phyloP scores from a whole-genome alignment of 176 grass and related monocot genomes.

The Lolium perenne region DNA sequence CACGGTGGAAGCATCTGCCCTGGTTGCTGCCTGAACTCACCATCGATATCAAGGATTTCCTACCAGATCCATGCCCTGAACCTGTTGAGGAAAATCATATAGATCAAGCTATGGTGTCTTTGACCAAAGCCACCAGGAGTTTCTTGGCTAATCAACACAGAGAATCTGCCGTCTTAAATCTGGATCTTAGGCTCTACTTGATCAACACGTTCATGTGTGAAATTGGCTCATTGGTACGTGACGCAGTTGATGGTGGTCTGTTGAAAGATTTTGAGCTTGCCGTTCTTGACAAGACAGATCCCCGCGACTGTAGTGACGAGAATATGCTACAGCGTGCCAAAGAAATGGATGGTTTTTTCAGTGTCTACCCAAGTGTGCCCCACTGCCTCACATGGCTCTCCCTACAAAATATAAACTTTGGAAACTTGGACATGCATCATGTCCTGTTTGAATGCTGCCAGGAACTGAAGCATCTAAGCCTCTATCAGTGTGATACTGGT shows the following conservation, averaged over 20 bases:
- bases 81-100: neutral
- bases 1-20: neutral
- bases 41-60: neutral
- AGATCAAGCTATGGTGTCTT: neutral
- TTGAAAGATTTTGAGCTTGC: neutral
- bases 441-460: neutral
- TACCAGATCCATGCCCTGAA: neutral
- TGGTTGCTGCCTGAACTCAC: neutral
- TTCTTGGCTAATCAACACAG: neutral
- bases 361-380: neutral
- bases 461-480: neutral
- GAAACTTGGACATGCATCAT: conserved; percentile 14
- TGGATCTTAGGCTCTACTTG: conserved; percentile 7
- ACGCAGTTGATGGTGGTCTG: neutral
- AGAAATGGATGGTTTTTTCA: neutral
- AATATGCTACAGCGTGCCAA: neutral
- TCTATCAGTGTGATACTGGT: conserved; percentile 8
- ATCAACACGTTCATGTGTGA: neutral
- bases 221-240: neutral
- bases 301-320: neutral
- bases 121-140: conserved; percentile 18
- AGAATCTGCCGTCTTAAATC: neutral
- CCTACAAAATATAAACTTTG: neutral
- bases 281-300: neutral
- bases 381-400: conserved; percentile 5